These are phyloP conservation scores for Petunia secreta DNA, from an alignment of 257 asterid species.

Conservation along the genomic window DNA sequence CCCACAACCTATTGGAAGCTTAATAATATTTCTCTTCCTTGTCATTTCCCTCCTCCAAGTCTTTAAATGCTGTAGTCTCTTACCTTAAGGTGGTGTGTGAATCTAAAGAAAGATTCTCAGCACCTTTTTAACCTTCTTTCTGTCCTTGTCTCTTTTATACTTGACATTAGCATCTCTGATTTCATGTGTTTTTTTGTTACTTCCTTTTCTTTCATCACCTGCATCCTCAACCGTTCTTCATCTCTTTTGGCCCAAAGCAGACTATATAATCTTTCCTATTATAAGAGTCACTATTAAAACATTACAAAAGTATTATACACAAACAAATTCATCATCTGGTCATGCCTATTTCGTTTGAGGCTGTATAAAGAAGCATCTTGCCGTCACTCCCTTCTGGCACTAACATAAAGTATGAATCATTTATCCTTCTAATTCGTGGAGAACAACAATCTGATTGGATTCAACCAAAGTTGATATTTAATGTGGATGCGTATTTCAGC, in stretches of 20 bases:
- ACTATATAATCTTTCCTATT: not conserved
- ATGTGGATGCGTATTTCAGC: not conserved
- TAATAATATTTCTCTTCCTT: not conserved
- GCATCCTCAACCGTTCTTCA: not conserved
- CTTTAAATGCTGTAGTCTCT: not conserved
- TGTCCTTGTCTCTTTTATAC: not conserved
- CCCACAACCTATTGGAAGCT: not conserved
- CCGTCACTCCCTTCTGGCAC: not conserved
- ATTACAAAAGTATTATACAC: not conserved
- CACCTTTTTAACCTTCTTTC: not conserved
- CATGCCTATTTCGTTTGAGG: not conserved
- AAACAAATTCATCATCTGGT: not conserved
- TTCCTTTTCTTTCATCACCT: constrained; percentile 4
- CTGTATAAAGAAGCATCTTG: not conserved
- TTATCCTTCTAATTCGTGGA: not conserved
- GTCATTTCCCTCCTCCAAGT: not conserved
- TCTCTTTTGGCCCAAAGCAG: not conserved
- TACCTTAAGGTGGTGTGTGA: not conserved
- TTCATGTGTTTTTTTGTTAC: not conserved
- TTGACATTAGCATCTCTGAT: not conserved
- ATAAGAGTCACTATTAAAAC: not conserved
- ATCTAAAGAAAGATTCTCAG: not conserved
- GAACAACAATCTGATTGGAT: not conserved
- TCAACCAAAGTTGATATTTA: not conserved
- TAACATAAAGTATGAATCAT: not conserved